Base-by-base conservation (phyloP, 768 basidiomycete species). In the Paxillus involutus region DNA sequence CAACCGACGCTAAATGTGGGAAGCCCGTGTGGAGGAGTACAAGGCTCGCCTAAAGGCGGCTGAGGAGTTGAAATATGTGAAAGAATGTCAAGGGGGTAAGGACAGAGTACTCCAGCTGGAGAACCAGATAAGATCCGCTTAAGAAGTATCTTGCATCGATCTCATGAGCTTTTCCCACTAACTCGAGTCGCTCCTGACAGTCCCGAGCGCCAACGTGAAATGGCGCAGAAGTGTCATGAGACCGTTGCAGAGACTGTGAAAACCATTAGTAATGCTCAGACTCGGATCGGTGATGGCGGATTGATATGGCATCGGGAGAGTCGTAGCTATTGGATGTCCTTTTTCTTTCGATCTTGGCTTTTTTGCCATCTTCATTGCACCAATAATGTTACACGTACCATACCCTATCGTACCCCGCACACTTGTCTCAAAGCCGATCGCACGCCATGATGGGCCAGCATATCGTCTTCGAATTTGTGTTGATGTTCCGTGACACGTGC, bases 1-100 rank as follows among this genome's bases (percentile, higher is more conserved):
- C 75, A 0, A 88, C 90, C 0, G 94, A 97, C 60, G 75, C 74
- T 48, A 96, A 95, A 70, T 98, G n/a, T n/a, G 95, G 94, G 94
- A 95, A 63, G 91, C 88, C 0, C 78, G 95, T n/a, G 91, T 98
- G 69, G 95, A 98, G 69, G 95, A 98, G 71, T 94, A 95, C 63
- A 92, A 97, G 72, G 67, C 82, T 14, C 74, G 90, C 16, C 65
- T 94, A 57, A 86, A 85, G 68, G 84, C 85, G 0, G 91, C 91
- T 0, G 92, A 94, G 63, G 95, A 98, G 3, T 21, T 21, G 77
- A 86, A 85, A 66, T 84, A 93, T 59, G 97, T 97, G 79, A 79
- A 91, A 50, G 94, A 96, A 75, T 77, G 91, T 55, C 95, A 98
- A 63, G 96, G 96, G 4, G 83, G 87, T 42, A 99, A 98, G 73